Evolutionary conservation across 805 yeast species (phyloP), one percentile per base, ranked within the genome.

Genomic region (Kodamaea restingae): DNA sequence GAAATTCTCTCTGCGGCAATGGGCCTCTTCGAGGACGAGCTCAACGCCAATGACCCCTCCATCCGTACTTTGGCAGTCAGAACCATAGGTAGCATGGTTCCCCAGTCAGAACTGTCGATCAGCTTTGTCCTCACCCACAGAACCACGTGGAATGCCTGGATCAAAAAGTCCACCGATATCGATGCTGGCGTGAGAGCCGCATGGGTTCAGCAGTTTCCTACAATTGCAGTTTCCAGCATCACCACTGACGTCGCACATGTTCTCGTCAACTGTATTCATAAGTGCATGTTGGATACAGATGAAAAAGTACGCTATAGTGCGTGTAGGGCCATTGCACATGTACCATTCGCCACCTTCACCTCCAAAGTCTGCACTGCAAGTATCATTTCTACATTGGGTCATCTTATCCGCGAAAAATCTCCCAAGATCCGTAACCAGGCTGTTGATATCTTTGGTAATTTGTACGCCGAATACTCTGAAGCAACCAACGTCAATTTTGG

Each of bases 1-100:
- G 93, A 84, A 34, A 62, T 85, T 15, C 65, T 86, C 8, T 71
- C 76, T 3, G 77, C 93, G 1, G 83, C 84, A 0, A 76, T 85
- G 70, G 93, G 95, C 0, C 73, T 86, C 37, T 65, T 88, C 3
- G 86, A 85, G 47, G 88, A 85, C 50, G 95, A 88, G 48, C 62
- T 88, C 30, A 78, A 78, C 42, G 87, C 95, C 0, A 85, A 82
- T 30, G 75, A 80, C 47, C 78, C 76, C 21, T 58, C 67, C 11
- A 67, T 84, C 14, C 71, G 96, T 46, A 54, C 71, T 0, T 58
- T 83, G 38, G 88, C 95, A 0, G 84, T 95, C 0, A 75, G 75
- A 32, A 76, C 93, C 0, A 73, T 90, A 2, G 91, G 95, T 0
- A 60, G 71, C 29, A 76, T 90, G 54, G 56, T 88, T 1, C 43